phyloP scores from a whole-genome alignment of 108 stramenopile genomes.

The Skeletonema tropicum region DNA sequence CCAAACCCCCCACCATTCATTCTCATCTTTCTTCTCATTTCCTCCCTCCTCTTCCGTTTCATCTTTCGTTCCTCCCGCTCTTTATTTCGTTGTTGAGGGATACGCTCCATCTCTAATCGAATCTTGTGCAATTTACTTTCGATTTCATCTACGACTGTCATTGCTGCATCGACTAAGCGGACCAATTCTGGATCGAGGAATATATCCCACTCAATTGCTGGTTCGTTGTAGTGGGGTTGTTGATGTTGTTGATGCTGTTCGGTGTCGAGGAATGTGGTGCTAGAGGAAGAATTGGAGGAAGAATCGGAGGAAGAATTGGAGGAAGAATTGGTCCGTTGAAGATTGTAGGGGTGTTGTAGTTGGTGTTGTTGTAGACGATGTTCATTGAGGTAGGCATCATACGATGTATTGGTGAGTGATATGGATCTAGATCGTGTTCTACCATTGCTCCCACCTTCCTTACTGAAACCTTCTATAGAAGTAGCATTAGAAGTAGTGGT shows the following conservation, averaged over 20 bases:
- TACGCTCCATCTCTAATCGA: conserved; percentile 12
- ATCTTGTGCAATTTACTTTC: conserved; percentile 16
- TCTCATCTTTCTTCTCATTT: not conserved
- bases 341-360: not conserved
- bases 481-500: not conserved
- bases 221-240: conserved; percentile 10
- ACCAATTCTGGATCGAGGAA: conserved; percentile 61
- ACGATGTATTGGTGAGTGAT: not conserved
- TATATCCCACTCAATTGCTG: conserved; percentile 55
- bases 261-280: not conserved
- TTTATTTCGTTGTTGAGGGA: not conserved
- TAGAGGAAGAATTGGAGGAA: not conserved
- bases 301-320: too few relatives aligned
- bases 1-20: not conserved
- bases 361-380: not conserved
- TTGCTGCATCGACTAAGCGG: conserved; percentile 31
- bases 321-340: not conserved
- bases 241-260: not conserved
- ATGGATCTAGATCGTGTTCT: not conserved
- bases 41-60: not conserved
- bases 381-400: not conserved
- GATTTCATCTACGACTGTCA: conserved; percentile 21
- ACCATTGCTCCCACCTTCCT: not conserved
- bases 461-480: not conserved
- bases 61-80: not conserved